Conservation (phyloP, 768 basidiomycete species). For the Leccinum variicolor region DNA sequence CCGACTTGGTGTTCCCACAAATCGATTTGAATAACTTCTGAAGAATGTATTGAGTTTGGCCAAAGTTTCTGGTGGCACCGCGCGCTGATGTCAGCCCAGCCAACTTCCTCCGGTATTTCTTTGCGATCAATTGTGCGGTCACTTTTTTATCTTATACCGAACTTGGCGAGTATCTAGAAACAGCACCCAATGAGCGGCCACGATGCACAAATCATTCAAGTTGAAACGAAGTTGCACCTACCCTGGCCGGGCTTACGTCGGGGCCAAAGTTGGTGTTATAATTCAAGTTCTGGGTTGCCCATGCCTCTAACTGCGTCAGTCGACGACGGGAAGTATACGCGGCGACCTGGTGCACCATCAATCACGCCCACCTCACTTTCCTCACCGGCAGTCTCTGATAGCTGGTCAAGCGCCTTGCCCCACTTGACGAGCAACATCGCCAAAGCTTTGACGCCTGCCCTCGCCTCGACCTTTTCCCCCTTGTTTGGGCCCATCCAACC, state of each 20-base stretch:
- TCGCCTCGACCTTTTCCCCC: constrained; percentile 49
- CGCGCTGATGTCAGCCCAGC: no score
- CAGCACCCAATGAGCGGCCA: no score
- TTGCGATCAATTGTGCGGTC: no score
- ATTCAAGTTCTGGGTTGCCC: no score
- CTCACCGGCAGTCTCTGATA: constrained; percentile 37
- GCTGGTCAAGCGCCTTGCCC: constrained; percentile 58
- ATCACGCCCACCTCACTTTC: constrained; percentile 47
- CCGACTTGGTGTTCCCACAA: constrained; percentile 98
- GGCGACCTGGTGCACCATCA: constrained; percentile 25
- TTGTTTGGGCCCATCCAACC: constrained; percentile 21
- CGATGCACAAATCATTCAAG: no score
- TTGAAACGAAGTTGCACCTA: no score
- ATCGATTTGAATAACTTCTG: constrained; percentile 93
- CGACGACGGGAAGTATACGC: constrained; percentile 41
- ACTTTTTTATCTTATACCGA: no score
- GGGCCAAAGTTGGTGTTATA: no score
- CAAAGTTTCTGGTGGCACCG: no score
- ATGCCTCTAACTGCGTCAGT: not conserved
- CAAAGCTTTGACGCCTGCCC: constrained; percentile 68
- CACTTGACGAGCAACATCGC: constrained; percentile 74
- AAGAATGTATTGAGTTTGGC: constrained; percentile 40
- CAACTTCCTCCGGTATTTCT: no score
- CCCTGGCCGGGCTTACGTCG: no score
- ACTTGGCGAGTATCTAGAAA: no score